Base-by-base conservation (phyloP, 495 filamentous ascomycete genomes). In the Trichocladium uniseriatum region DNA sequence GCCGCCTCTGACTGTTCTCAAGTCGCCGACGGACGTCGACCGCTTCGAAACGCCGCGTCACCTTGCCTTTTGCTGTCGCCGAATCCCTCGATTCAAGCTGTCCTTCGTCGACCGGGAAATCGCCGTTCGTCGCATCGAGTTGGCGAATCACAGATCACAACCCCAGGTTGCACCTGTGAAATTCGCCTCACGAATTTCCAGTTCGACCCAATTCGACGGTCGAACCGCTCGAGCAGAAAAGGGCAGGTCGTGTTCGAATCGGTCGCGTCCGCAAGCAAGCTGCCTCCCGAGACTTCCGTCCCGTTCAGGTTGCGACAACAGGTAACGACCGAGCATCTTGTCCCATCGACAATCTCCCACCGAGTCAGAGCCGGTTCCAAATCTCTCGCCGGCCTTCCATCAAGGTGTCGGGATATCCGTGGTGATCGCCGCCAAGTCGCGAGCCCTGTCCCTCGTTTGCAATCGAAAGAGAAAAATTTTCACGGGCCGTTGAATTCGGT, bases 401-500 rank as follows among this genome's bases (percentile, higher is more conserved):
- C 15, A 40, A n/a, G n/a, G n/a, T n/a, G n/a, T 27, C 37, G 36
- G 45, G 45, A 15, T 24, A 18, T 5, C 41, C 38, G 15, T 31
- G 28, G 37, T 32, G 40, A 39, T 44, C 34, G 42, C 27, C 41
- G 41, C 35, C 42, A 45, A 39, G 24, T 38, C 19, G 24, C 40
- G 13, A 45, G 14, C 41, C 41, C 47, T 19, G 29, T 31, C 21
- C 28, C 47, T 43, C 43, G 38, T 31, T 29, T n/a, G 39, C 46
- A 49, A 48, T 53, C 38, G 34, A 49, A 31, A 38, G 31, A 14
- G 48, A 52, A 66, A 66, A 65, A 49, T 67, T 66, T 68, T 58
- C 47, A 51, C 58, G 34, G 52, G 47, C 50, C 54, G 62, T 57
- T 57, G 57, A 50, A 45, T 49, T 53, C 61, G 45, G 53, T 53